A percentile compares a stretch with the other conserved stretches of the same genome.
phyloP scores from a whole-genome alignment of 116 monocot species.

The Posidonia oceanica region DNA sequence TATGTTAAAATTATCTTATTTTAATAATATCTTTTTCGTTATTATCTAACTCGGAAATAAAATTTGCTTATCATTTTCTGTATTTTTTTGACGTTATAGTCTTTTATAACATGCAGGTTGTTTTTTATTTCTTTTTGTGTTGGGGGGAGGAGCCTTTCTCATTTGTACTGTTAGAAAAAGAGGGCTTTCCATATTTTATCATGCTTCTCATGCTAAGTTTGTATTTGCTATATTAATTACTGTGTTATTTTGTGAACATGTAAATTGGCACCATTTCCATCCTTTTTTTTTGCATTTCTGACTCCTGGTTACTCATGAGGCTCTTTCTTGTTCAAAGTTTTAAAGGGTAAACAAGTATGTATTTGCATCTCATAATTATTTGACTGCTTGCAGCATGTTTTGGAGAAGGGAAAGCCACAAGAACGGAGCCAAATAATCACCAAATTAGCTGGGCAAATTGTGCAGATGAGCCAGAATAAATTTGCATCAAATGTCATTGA shows the following conservation, averaged over 20 bases:
- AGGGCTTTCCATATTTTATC: no score
- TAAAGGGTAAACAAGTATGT: neutral
- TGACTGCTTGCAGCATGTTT: conserved; percentile 53
- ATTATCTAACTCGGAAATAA: neutral
- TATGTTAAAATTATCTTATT: neutral
- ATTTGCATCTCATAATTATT: neutral
- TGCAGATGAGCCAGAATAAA: conserved; percentile 93
- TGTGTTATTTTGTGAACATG: no score
- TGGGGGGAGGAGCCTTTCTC: no score
- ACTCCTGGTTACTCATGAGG: neutral
- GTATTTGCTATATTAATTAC: no score
- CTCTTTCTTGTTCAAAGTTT: neutral
- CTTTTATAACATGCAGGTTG: no score
- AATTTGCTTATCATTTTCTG: neutral
- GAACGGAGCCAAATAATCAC: conserved; percentile 82
- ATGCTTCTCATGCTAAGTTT: no score
- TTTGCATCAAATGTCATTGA: conserved; percentile 97
- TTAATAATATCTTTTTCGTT: neutral
- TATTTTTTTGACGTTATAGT: neutral
- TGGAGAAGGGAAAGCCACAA: conserved; percentile 63
- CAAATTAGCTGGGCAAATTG: conserved; percentile 75
- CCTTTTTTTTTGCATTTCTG: neutral
- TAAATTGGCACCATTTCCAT: neutral
- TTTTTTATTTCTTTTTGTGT: no score
- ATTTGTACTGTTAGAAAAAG: no score